Base-by-base conservation (phyloP, 345 rosid species). In the Clarkia xantiana region DNA sequence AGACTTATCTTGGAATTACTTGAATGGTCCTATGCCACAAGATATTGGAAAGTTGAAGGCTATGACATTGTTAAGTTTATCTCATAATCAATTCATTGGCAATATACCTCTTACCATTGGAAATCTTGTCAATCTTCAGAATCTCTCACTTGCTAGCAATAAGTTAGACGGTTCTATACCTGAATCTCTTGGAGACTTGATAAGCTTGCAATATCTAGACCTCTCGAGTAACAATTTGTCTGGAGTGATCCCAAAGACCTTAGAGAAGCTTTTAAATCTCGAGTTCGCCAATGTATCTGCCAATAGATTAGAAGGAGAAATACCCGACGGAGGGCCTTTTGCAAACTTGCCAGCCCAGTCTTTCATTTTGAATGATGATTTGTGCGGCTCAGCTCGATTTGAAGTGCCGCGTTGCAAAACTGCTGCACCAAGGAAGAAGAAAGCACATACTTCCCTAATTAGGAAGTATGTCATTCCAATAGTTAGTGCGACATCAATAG, bases 101-200 rank as follows among this genome's bases (percentile, higher is more conserved):
- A 6, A 29, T 1, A 52, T 46, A 17, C 67, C 67, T 9, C 17
- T 8, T 17, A 36, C 53, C 41, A 45, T 63, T 45, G 62, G 46
- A 41, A 23, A 43, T 9, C 50, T 57, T 8, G 18, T 45, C 41
- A 15, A 10, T 11, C 2, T 54, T 18, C 1, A 4, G 39, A 11
- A n/a, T 44, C 45, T 54, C 19, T 54, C 57, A 4, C 14, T 43
- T 9, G 17, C 1, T 0, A 16, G 5, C 3, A 54, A 43, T 11
- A 54, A 10, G 3, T 41, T 54, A 4, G 14, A 17, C 14, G 57
- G 57, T 0, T 8, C 41, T 10, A 54, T 43, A 42, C 49, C 49
- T 0, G 9, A 22, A 3, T 41, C 42, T 42, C 14, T 54, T 2
- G 57, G 42, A 54, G 19, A 25, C 17, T 34, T 54, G 48, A 29